These are phyloP conservation scores for Talaromyces thailandensis DNA, from an alignment of 495 filamentous ascomycete genomes.

Conservation along the genomic window DNA sequence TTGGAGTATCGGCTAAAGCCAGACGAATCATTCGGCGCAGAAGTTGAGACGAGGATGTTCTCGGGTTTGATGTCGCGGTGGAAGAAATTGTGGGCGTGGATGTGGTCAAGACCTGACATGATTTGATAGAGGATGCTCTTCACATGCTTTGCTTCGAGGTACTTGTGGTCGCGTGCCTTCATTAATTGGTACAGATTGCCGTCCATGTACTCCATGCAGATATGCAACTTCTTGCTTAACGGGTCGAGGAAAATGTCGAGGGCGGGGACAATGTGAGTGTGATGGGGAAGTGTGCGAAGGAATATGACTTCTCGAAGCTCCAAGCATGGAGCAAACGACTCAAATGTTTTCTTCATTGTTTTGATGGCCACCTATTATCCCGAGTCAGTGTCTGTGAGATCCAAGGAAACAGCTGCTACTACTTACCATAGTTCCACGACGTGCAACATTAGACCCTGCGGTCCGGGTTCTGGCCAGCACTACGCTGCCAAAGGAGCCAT, in stretches of 20 bases:
- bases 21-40: slow-evolving; percentile 65
- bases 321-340: slow-evolving; percentile 78
- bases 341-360: slow-evolving; percentile 99
- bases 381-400: slow-evolving; percentile 21
- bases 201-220: slow-evolving; percentile 99
- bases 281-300: slow-evolving; percentile 74
- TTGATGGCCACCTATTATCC: slow-evolving; percentile 83
- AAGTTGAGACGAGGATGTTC: slow-evolving; percentile 96
- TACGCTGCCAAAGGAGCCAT: slow-evolving; percentile 97
- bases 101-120: slow-evolving; percentile 89
- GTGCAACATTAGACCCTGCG: slow-evolving; percentile 79
- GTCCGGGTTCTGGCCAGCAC: slow-evolving; percentile 83
- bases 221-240: slow-evolving; percentile 89
- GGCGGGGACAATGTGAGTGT: slow-evolving; percentile 89
- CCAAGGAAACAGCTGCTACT: slow-evolving; percentile 4
- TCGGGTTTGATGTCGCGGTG: slow-evolving; percentile 99
- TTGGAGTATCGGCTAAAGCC: slow-evolving; percentile 88
- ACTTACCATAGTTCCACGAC: slow-evolving; percentile 86
- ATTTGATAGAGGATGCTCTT: slow-evolving; percentile 99
- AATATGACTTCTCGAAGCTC: slow-evolving; percentile 97
- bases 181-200: slow-evolving; percentile 98
- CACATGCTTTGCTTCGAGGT: slow-evolving; percentile 78
- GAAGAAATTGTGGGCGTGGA: slow-evolving; percentile 95
- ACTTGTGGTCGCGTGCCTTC: slow-evolving; percentile 95
- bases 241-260: slow-evolving; percentile 99